Evolutionary conservation across 2,329 filamentous ascomycete genomes (phyloP), one percentile per base, ranked within the genome.

Genomic region (Fusarium ambrosium): DNA sequence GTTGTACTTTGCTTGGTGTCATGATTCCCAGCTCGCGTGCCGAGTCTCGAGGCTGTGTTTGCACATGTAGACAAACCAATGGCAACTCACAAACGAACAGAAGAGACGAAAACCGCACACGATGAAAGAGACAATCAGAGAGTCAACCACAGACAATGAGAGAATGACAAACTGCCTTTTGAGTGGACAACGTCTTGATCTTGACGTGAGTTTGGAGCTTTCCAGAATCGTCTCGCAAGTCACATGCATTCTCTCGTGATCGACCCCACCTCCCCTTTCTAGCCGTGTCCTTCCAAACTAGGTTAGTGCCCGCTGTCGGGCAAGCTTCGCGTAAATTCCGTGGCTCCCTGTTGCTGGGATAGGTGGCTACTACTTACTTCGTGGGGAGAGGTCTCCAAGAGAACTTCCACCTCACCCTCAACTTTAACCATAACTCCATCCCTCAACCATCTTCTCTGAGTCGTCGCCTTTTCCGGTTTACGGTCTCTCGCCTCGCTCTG

Each of bases 341-440:
- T 74, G 78, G 75, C 70, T 77, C 79, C 75, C 70, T 77, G 75
- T 72, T 71, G 68, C 66, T 64, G 72, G 69, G 69, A 73, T 67
- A 75, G 71, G 70, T 74, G 72, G 70, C 74, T 53, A 53, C 72
- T 73, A 72, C 72, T 53, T 76, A 73, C 68, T 72, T 71, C 77
- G 75, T 80, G 77, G 78, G 79, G 80, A 78, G 77, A 78, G 73
- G 48, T 59, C 48, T 65, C 71, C 79, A 81, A 75, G 81, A 80
- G 79, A 82, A 84, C 82, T 84, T 84, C 83, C 82, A 84, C 83
- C 80, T 85, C 81, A 84, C 80, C 82, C 79, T 84, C 78, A 83
- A 79, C 65, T 70, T 72, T 71, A 71, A 67, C 77, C 70, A 76
- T 75, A 80, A 70, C 74, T 73, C 74, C 72, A 75, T 72, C 68